These are phyloP conservation scores for Ceratocystis alfenasii DNA, from an alignment of 2,329 filamentous ascomycete genomes.

Conservation along the genomic window DNA sequence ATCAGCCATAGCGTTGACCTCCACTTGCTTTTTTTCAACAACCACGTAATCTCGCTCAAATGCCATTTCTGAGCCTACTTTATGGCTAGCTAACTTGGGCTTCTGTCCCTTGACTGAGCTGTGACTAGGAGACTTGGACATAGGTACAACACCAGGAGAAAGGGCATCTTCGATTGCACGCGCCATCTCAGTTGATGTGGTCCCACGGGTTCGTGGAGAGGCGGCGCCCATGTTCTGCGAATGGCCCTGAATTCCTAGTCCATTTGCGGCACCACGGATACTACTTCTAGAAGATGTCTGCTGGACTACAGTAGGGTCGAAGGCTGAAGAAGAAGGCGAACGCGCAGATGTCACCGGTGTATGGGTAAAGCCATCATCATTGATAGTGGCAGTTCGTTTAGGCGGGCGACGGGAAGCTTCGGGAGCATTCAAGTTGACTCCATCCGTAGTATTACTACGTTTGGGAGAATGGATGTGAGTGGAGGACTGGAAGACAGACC, in stretches of 20 bases:
- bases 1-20: constrained; percentile 94
- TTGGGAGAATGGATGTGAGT: constrained; percentile 12
- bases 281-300: constrained; percentile 16
- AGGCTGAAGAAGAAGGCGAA: constrained; percentile 11
- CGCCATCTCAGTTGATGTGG: constrained; percentile 13
- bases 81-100: constrained; percentile 18
- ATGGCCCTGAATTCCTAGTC: constrained; percentile 13
- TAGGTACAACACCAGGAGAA: constrained; percentile 10
- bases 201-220: constrained; percentile 10
- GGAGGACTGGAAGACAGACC: constrained; percentile 9
- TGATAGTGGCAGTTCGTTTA: not conserved
- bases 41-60: constrained; percentile 92
- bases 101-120: not conserved
- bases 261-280: constrained; percentile 12
- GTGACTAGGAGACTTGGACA: not conserved
- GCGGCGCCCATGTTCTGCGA: not conserved
- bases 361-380: constrained; percentile 14
- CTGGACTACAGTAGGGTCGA: not conserved
- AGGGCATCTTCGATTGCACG: constrained; percentile 16
- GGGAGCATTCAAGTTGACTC: not conserved
- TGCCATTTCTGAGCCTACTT: constrained; percentile 70
- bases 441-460: constrained; percentile 13
- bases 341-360: constrained; percentile 20
- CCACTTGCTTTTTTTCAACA: constrained; percentile 87
- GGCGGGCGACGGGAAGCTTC: constrained; percentile 13